phyloP scores from a whole-genome alignment of 331 rosid genomes.

The Pyracantha coccinea region DNA sequence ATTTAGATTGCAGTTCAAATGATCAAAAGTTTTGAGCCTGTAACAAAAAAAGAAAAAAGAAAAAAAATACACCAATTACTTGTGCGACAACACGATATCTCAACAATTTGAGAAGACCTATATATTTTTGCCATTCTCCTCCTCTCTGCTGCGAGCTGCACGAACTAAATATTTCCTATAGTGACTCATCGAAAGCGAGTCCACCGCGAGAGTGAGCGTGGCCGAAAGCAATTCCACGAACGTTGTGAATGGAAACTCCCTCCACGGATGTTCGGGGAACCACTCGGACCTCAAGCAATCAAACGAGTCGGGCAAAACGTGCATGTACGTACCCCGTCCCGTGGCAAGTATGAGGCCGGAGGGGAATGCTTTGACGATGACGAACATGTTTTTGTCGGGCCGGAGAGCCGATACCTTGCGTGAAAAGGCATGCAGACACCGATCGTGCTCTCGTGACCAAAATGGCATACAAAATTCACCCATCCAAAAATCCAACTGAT shows the following conservation, averaged over 20 bases:
- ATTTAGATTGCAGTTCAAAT: neutral
- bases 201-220: constrained; percentile 41
- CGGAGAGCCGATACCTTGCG: constrained; percentile 28
- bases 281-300: constrained; percentile 38
- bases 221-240: constrained; percentile 51
- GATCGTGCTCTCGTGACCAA: constrained; percentile 32
- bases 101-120: constrained; percentile 1
- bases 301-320: constrained; percentile 70
- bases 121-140: neutral
- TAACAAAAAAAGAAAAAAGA: too few species aligned
- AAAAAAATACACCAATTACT: constrained; percentile 1
- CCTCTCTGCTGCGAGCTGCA: neutral
- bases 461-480: constrained; percentile 7
- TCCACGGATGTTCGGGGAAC: constrained; percentile 51
- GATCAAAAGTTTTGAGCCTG: neutral
- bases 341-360: constrained; percentile 72
- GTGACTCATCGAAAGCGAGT: constrained; percentile 39
- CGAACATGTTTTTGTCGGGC: constrained; percentile 38
- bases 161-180: constrained; percentile 17
- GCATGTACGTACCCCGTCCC: constrained; percentile 46
- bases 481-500: neutral
- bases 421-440: constrained; percentile 48
- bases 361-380: constrained; percentile 50
- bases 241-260: constrained; percentile 48
- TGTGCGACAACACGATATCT: constrained; percentile 51